Base-by-base conservation (phyloP, 371 early-diverging fungal species). In the Mucor ambiguus region DNA sequence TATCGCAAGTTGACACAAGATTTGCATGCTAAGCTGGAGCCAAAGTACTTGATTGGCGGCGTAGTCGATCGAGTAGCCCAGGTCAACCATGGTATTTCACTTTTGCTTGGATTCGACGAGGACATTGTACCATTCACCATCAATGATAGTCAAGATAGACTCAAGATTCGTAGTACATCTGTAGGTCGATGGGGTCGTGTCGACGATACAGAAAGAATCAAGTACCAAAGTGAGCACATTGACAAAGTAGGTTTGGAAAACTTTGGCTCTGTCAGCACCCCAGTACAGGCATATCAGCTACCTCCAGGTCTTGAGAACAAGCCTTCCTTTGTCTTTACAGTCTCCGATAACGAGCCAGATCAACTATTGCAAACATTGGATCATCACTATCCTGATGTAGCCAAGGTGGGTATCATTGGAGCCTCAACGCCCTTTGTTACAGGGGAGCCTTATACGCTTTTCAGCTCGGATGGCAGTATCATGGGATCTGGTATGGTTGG, bases 341-440 rank as follows among this genome's bases (percentile, higher is more conserved):
- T 88, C 20, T 83, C 89, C 6, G 90, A 92, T 72, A 67, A 82
- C 48, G 90, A 92, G 37, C 89, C 90, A 4, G 85, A 90, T 61
- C 78, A 88, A 54, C 70, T 90, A 28, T 66, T 89, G 24, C 79
- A 84, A 16, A 70, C 83, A 2, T 63, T 89, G 28, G 88, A 88
- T 71, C 68, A 75, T 48, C 74, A 82, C 30, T 85, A 74, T 43
- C 87, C 89, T 7, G 46, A 69, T 0, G 72, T 86, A 3, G 48
- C 73, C 18, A 91, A 89, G 67, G 69, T 76, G 9, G 91, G 92
- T 2, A 58, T 90, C 24, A 65, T 90, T 24, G 87, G 86, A 3
- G 73, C 89, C 1, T 87, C 87, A 33, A 92, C 92, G 0, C 92
- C 91, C 0, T 92, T 92, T 72, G 71, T 86, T n/a, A 92, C 86